These are phyloP conservation scores for Starmerella scarabaei DNA, from an alignment of 805 yeast species.

Conservation along the genomic window DNA sequence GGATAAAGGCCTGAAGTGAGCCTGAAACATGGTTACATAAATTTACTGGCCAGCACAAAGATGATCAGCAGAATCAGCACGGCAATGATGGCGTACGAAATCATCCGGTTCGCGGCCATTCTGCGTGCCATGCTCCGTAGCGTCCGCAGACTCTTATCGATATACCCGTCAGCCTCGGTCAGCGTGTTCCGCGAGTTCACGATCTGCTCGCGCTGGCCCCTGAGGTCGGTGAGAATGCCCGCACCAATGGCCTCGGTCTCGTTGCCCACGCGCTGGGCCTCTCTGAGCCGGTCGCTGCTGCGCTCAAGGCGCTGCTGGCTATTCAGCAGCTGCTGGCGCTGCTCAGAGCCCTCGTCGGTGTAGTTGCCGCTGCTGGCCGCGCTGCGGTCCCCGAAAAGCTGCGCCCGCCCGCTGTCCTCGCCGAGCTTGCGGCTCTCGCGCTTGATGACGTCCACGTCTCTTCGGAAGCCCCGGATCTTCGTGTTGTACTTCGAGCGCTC, in stretches of 20 bases:
- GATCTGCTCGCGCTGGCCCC: slow-evolving; percentile 89
- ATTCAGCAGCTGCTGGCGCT: slow-evolving; percentile 66
- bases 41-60: slow-evolving; percentile 72
- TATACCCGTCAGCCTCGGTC: slow-evolving; percentile 82
- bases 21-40: too few relatives aligned
- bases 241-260: slow-evolving; percentile 92
- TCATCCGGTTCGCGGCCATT: slow-evolving; percentile 78
- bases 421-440: slow-evolving; percentile 35
- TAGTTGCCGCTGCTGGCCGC: slow-evolving; percentile 32
- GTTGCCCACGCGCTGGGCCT: slow-evolving; percentile 76
- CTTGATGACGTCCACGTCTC: slow-evolving; percentile 47
- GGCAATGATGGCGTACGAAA: slow-evolving; percentile 83
- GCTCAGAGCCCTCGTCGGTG: slow-evolving; percentile 46
- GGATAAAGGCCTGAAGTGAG: too few relatives aligned
- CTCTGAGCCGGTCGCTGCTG: slow-evolving; percentile 69
- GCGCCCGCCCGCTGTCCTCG: slow-evolving; percentile 61
- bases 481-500: slow-evolving; percentile 60
- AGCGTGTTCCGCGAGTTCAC: slow-evolving; percentile 73
- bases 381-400: slow-evolving; percentile 50
- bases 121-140: slow-evolving; percentile 83
- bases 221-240: slow-evolving; percentile 69
- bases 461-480: slow-evolving; percentile 57
- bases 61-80: slow-evolving; percentile 70
- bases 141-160: slow-evolving; percentile 78
- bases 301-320: slow-evolving; percentile 73